phyloP scores from a whole-genome alignment of 352 stramenopile genomes.

The Phytopythium kandeliae region DNA sequence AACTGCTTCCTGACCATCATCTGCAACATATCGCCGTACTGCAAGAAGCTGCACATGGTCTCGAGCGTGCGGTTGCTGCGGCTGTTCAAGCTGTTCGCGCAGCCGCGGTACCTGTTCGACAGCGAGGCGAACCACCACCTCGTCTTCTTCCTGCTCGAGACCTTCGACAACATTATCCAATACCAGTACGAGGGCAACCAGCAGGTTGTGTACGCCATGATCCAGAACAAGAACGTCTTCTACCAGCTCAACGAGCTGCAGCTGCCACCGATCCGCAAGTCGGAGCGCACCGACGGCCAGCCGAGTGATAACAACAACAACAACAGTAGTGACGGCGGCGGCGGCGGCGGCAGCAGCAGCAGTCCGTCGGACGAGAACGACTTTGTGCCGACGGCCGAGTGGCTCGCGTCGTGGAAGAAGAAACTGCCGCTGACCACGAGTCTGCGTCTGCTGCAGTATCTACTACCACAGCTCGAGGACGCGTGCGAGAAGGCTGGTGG shows the following conservation, averaged over 20 bases:
- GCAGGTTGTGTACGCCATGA: conserved; percentile 98
- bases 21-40: conserved; percentile 98
- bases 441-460: conserved; percentile 91
- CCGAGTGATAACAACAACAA: neutral
- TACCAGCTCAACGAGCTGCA: conserved; percentile 87
- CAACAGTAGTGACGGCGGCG: too few species aligned
- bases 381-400: conserved; percentile 90
- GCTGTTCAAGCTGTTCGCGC: conserved; percentile 97
- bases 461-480: conserved; percentile 87
- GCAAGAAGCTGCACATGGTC: conserved; percentile 94
- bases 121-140: conserved; percentile 95
- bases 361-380: conserved; percentile 25
- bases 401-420: conserved; percentile 93
- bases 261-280: conserved; percentile 78
- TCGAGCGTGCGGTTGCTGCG: conserved; percentile 95
- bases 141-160: conserved; percentile 95
- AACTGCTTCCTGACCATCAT: conserved; percentile 99
- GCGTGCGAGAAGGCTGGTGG: conserved; percentile 74
- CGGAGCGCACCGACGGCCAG: conserved; percentile 13
- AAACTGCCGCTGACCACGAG: conserved; percentile 95
- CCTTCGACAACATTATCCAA: conserved; percentile 99
- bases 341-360: conserved; percentile 5
- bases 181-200: conserved; percentile 97
- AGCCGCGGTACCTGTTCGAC: conserved; percentile 91
- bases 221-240: conserved; percentile 96